Conservation (phyloP, 2,329 filamentous ascomycete genomes). For the Fusarium sp. region DNA sequence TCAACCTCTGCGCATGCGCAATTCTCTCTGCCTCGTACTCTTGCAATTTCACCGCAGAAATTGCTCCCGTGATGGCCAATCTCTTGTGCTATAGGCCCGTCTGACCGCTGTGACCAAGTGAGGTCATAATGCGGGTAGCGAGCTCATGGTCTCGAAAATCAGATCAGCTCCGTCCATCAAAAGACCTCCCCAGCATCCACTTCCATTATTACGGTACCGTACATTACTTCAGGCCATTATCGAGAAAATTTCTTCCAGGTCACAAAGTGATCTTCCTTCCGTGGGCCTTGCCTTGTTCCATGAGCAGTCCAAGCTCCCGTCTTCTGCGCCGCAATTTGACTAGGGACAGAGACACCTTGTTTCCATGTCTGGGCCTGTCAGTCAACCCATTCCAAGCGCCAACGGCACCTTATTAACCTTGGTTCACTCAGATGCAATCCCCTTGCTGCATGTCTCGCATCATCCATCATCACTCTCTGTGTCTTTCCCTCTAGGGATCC, state of each 20-base stretch:
- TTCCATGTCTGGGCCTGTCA: not conserved
- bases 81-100: slow-evolving; percentile 8
- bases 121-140: slow-evolving; percentile 36
- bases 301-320: slow-evolving; percentile 2
- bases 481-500: slow-evolving; percentile 22
- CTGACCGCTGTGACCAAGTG: slow-evolving; percentile 23
- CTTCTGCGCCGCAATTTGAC: not conserved
- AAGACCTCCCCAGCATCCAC: not conserved
- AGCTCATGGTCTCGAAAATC: slow-evolving; percentile 24
- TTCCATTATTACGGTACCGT: not conserved
- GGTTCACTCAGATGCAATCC: slow-evolving; percentile 4
- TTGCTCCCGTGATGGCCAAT: slow-evolving; percentile 8
- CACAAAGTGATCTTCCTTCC: not conserved
- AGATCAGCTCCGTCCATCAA: slow-evolving; percentile 26
- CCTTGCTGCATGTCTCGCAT: slow-evolving; percentile 41
- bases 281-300: not conserved
- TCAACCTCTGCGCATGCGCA: not conserved
- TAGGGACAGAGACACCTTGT: not conserved
- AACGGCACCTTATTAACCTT: not conserved
- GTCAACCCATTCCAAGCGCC: slow-evolving; percentile 17
- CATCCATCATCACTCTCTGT: slow-evolving; percentile 23
- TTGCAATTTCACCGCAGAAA: slow-evolving; percentile 2
- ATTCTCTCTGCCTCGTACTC: not conserved
- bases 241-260: slow-evolving; percentile 6
- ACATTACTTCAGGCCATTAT: slow-evolving; percentile 2